A percentile compares a stretch with the other conserved stretches of the same genome.
Evolutionary conservation across 139 green algal species (phyloP).

Genomic region (Auxenochlorella pyrenoidosa): DNA sequence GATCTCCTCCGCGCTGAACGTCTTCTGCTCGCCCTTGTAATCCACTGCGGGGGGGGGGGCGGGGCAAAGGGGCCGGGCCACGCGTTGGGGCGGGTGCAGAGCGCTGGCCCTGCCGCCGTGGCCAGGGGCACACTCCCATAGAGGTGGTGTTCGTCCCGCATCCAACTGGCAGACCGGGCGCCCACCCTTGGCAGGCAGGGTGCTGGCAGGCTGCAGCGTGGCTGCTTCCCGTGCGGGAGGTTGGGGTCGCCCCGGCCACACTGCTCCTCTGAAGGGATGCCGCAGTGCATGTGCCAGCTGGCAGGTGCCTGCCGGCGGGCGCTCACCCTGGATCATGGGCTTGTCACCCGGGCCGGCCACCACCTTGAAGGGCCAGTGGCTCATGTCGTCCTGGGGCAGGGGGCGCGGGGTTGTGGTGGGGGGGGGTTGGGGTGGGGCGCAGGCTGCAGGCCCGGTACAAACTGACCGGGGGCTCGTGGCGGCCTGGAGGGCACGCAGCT

Average conservation of each 20-base stretch:
- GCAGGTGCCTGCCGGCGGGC: no score
- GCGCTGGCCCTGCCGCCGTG: no score
- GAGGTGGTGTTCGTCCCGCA: no score
- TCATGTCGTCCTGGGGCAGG: constrained; percentile 85
- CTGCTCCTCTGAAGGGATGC: not conserved
- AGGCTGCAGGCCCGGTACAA: no score
- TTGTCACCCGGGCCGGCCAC: constrained; percentile 82
- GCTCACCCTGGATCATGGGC: constrained; percentile 83
- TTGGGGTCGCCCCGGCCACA: no score
- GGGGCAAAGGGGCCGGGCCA: not conserved
- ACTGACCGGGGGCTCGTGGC: no score
- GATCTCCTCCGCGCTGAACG: constrained; percentile 96
- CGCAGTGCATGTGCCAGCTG: not conserved
- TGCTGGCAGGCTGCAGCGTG: no score
- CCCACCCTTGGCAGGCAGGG: no score
- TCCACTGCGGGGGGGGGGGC: constrained; percentile 68
- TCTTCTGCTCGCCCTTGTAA: constrained; percentile 97
- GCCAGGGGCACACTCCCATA: no score
- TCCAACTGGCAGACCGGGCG: no score
- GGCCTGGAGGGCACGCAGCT: no score
- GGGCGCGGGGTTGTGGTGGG: not conserved
- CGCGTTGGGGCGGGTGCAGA: not conserved
- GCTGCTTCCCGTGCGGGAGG: no score
- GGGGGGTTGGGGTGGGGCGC: not conserved
- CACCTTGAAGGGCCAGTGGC: constrained; percentile 91